Conservation (phyloP, 2,329 filamentous ascomycete species). For the Colletotrichum viniferum region DNA sequence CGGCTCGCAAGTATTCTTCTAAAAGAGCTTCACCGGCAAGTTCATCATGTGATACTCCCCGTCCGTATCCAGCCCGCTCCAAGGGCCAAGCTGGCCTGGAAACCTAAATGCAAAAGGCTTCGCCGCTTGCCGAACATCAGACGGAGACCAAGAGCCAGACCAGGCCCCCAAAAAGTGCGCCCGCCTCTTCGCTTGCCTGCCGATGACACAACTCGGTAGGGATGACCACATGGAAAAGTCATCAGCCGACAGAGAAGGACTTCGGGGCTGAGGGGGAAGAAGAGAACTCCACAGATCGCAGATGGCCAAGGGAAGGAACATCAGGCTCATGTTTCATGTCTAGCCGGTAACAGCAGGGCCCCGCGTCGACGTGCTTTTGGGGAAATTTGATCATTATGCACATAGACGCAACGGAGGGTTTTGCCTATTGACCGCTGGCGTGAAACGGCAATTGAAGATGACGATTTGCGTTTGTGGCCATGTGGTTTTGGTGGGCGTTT, state of each 20-base stretch:
- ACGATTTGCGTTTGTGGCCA: neutral
- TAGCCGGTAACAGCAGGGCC: neutral
- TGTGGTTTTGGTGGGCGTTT: neutral
- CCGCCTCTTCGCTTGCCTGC: neutral
- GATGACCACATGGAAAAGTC: neutral
- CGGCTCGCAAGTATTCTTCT: neutral
- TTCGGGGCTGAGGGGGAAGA: neutral
- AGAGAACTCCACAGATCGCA: neutral
- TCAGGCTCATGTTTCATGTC: conserved; percentile 6
- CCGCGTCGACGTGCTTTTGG: neutral
- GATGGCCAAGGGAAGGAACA: neutral
- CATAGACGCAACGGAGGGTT: neutral
- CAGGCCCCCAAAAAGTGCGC: neutral
- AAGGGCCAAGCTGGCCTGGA: neutral
- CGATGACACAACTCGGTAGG: neutral
- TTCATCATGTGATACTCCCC: neutral
- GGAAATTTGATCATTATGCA: neutral
- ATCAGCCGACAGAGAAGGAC: neutral
- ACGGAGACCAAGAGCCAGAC: neutral
- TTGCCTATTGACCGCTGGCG: neutral
- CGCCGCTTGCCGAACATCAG: conserved; percentile 16
- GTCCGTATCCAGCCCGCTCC: neutral
- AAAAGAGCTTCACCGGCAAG: neutral
- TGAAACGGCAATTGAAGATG: neutral
- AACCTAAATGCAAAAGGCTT: neutral